Evolutionary conservation across 805 yeast species (phyloP), one percentile per base, ranked within the genome.

Genomic region (Dipodascus albidus): DNA sequence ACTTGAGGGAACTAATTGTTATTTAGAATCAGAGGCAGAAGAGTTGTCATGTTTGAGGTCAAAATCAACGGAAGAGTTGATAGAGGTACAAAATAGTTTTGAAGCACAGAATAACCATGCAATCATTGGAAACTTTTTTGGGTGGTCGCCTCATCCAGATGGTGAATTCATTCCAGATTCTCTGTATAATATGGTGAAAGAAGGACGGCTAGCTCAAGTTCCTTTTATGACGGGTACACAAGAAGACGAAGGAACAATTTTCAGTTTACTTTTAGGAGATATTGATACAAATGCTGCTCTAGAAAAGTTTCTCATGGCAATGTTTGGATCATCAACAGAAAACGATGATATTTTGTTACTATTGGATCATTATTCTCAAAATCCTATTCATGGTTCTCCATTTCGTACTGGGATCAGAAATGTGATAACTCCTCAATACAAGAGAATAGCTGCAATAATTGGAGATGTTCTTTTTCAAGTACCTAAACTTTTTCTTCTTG

Each of bases 61-160:
- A 24, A n/a, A 21, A 23, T 23, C 23, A 14, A 33, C 47, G 15
- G 41, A 6, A 2, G 33, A 24, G 3, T 24, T 51, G 11, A 22
- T 44, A 42, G 15, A 42, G n/a, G 42, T 21, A n/a, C 48, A 51
- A 17, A 2, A 27, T 27, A 27, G 33, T 11, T 27, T 27, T 6
- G 33, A 27, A 11, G 33, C 33, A 27, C 33, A 27, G 11, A 27
- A 27, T 11, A 6, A 27, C 11, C 33, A 27, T 27, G 33, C 33
- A 6, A 27, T 27, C 33, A 27, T 27, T 27, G 33, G 33, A 27
- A 27, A 27, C 11, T 27, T 27, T 11, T 27, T 27, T 27, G 33
- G 33, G 33, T 27, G 33, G 33, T 27, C 33, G 22, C 59, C 59
- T 23, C 51, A 57, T n/a, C 52, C 47, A 9, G 58, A 56, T 27